A percentile compares a stretch with the other conserved stretches of the same genome.
phyloP scores from a whole-genome alignment of 1,139 yeast species.

The Diutina neorugosa region DNA sequence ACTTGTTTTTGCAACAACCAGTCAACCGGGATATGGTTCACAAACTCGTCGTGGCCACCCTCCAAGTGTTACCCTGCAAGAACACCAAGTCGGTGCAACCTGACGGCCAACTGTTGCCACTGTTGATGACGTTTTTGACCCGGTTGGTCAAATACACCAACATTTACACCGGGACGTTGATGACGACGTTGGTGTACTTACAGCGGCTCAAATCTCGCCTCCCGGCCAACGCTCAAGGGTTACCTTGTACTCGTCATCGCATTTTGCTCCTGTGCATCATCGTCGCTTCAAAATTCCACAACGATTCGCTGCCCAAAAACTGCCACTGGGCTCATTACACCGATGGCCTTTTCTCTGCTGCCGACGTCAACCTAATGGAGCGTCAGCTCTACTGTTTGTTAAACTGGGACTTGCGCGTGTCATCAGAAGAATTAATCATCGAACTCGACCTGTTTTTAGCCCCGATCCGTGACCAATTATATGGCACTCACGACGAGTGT shows the following conservation, averaged over 20 bases:
- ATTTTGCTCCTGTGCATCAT: slow-evolving; percentile 64
- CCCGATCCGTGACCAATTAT: slow-evolving; percentile 50
- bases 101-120: slow-evolving; percentile 26
- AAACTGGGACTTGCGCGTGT: slow-evolving; percentile 57
- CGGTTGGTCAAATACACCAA: slow-evolving; percentile 60
- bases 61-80: slow-evolving; percentile 50
- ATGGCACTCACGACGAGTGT: slow-evolving; percentile 22
- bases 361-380: slow-evolving; percentile 72
- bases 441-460: slow-evolving; percentile 41
- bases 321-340: slow-evolving; percentile 70
- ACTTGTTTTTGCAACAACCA: slow-evolving; percentile 41
- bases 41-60: slow-evolving; percentile 46
- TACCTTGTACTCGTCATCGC: slow-evolving; percentile 70
- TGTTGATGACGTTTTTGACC: slow-evolving; percentile 63
- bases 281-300: slow-evolving; percentile 60
- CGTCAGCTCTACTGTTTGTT: slow-evolving; percentile 57
- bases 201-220: slow-evolving; percentile 45
- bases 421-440: slow-evolving; percentile 38
- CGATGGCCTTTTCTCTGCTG: slow-evolving; percentile 53
- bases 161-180: slow-evolving; percentile 65
- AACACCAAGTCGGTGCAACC: slow-evolving; percentile 21
- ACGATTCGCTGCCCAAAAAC: slow-evolving; percentile 68
- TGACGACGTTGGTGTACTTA: slow-evolving; percentile 60
- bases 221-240: slow-evolving; percentile 62
- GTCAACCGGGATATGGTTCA: slow-evolving; percentile 58